phyloP scores from a whole-genome alignment of 2,329 filamentous ascomycete genomes.

The Pseudocercospora musae region DNA sequence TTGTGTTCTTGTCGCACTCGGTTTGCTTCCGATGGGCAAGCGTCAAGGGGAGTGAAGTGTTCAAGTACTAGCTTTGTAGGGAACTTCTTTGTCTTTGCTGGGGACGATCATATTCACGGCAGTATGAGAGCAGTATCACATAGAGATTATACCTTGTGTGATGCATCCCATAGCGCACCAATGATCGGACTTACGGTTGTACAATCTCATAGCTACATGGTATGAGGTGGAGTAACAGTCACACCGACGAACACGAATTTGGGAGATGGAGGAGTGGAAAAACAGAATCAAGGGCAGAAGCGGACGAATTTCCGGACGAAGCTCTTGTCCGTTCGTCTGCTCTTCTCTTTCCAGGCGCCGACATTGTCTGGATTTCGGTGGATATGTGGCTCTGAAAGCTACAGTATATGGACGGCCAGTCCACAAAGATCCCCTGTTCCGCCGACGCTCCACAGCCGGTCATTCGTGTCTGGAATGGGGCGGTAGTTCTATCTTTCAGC shows the following conservation, averaged over 20 bases:
- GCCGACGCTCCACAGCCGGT: too few species aligned
- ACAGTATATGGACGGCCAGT: too few species aligned
- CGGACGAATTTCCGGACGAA: neutral
- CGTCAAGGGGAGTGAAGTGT: neutral
- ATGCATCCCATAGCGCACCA: neutral
- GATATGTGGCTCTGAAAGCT: too few species aligned
- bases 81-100: neutral
- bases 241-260: neutral
- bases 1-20: neutral
- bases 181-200: conserved; percentile 1
- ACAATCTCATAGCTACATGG: neutral
- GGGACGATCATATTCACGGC: neutral
- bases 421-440: too few species aligned
- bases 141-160: neutral
- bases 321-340: neutral
- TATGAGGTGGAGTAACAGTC: neutral
- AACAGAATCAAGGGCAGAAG: neutral
- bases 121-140: neutral
- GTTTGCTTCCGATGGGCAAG: neutral
- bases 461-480: too few species aligned
- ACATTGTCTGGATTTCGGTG: too few species aligned
- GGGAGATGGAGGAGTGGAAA: neutral
- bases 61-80: neutral
- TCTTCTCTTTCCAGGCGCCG: neutral
- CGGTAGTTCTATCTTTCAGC: neutral